These are phyloP conservation scores for Firmiana major DNA, from an alignment of 345 rosid genomes.

Conservation along the genomic window DNA sequence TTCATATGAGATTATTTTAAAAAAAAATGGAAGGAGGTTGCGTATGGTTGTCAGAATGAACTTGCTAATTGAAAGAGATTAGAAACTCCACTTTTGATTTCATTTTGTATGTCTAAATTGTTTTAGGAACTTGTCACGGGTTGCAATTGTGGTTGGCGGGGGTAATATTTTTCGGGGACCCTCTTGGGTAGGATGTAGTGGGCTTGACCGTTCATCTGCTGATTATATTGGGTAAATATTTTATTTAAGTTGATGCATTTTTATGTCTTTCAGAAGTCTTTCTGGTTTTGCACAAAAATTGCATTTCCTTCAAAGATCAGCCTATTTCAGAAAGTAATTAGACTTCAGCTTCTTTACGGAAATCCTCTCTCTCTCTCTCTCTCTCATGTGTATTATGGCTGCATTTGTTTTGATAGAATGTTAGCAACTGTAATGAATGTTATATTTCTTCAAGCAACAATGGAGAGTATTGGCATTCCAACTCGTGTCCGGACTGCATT, in stretches of 20 bases:
- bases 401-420: slow-evolving; percentile 51
- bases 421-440: slow-evolving; percentile 98
- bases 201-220: slow-evolving; percentile 97
- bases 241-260: not conserved
- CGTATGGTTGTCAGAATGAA: not conserved
- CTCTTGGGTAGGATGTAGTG: slow-evolving; percentile 89
- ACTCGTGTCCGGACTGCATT: slow-evolving; percentile 96
- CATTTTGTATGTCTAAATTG: not conserved
- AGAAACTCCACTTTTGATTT: slow-evolving; percentile 6
- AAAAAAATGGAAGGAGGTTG: not conserved
- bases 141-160: slow-evolving; percentile 95
- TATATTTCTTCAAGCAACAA: slow-evolving; percentile 89
- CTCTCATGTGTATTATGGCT: not conserved
- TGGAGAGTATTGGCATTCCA: slow-evolving; percentile 94
- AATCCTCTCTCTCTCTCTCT: not conserved
- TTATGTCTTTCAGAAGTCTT: not conserved
- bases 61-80: not conserved
- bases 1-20: not conserved
- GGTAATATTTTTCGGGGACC: slow-evolving; percentile 93
- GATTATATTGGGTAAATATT: slow-evolving; percentile 78
- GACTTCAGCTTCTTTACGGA: not conserved
- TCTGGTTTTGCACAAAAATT: not conserved
- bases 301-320: not conserved
- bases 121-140: slow-evolving; percentile 36
- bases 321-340: slow-evolving; percentile 8